Base-by-base conservation (phyloP, 1,284 basidiomycete species). In the Puccinia triticina region DNA sequence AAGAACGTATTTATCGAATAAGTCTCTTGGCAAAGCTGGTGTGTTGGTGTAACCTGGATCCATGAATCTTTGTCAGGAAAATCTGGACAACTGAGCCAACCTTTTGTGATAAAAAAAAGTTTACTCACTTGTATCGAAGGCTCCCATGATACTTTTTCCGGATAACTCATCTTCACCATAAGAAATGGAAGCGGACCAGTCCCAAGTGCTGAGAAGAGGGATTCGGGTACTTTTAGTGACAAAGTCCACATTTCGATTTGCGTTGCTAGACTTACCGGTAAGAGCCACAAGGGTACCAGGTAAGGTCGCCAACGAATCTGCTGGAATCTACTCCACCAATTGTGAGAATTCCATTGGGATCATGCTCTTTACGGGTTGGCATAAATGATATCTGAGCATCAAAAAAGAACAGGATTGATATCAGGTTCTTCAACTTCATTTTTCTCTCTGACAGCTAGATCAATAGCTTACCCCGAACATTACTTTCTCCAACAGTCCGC, bases 1-100 rank as follows among this genome's bases (percentile, higher is more conserved):
- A 18, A 76, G 57, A 7, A 82, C 81, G 55, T 82, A 82, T 82
- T 82, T 82, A 34, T 82, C 66, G 40, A 82, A 82, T 18, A 82
- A 32, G 26, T 76, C 73, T 77, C 66, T 74, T 7, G 73, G 40
- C 4, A 82, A 43, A 50, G 81, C 61, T 3, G 81, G 81, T 21
- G 73, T 75, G 37, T 76, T 76, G n/a, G 81, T 82, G 37, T 76
- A 76, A 67, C 81, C 81, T 82, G 61, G 18, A 34, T 75, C 8
- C 14, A 46, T 34, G 46, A 76, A 23, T 34, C 53, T 43, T 12
- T 5, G 32, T 55, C 32, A 23, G 50, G 3, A 48, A 55, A 46
- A 48, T 69, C 8, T 46, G 40, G 48, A 37, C n/a, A 29, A 37
- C 16, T 32, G n/a, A 21, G n/a, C 43, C 37, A 73, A 34, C 29